phyloP scores from a whole-genome alignment of 305 asterid species.

The Petunia hybrid region DNA sequence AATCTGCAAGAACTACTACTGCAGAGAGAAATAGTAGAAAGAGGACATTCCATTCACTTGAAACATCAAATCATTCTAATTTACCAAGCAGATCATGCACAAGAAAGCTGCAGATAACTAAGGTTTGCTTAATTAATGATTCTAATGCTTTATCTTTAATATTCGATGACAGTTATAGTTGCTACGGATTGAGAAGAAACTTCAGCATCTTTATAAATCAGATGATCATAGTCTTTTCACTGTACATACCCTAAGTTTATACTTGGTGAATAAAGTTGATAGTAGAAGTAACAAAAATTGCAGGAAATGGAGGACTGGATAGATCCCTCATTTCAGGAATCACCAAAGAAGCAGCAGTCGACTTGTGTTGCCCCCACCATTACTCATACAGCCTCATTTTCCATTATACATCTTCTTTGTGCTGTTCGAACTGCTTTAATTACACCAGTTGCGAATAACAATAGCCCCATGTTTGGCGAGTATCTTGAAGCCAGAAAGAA shows the following conservation, averaged over 20 bases:
- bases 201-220: background rate
- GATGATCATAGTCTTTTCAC: background rate
- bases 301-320: background rate
- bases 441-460: conserved; percentile 27
- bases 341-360: background rate
- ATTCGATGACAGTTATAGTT: background rate
- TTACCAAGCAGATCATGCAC: background rate
- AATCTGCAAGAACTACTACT: background rate
- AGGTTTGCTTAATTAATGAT: conserved; percentile 8
- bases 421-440: conserved; percentile 35
- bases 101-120: background rate
- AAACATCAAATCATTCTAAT: background rate
- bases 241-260: background rate
- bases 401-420: conserved; percentile 35
- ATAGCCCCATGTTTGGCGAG: background rate
- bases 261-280: background rate
- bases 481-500: background rate
- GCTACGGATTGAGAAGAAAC: background rate
- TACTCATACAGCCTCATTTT: conserved; percentile 18
- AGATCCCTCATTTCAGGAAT: background rate
- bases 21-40: background rate
- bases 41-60: background rate
- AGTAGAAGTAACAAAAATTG: background rate
- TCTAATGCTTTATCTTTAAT: background rate
- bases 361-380: background rate